A percentile compares a stretch with the other conserved stretches of the same genome.
These are phyloP conservation scores for Symbiodinium pilosum DNA, from an alignment of 73 alveolate genomes.

Conservation along the genomic window DNA sequence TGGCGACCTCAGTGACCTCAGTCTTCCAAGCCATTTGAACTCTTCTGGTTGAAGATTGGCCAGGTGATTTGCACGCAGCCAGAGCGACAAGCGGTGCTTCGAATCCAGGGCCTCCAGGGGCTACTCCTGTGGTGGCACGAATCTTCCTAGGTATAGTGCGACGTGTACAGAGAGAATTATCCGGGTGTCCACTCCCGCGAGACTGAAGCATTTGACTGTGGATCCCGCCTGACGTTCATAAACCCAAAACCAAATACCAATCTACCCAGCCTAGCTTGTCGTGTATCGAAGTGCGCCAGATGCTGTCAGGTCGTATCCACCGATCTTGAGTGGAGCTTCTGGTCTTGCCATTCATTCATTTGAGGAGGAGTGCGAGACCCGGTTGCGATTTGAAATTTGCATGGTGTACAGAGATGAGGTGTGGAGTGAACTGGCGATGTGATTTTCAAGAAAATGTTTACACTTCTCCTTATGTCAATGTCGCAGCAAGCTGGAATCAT, in stretches of 20 bases:
- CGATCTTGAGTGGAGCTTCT: not conserved
- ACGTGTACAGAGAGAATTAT: not conserved
- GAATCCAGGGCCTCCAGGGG: conserved; percentile 20
- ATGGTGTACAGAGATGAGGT: not conserved
- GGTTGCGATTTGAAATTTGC: conserved; percentile 12
- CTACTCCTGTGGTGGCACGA: conserved; percentile 17
- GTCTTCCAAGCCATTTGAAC: not conserved
- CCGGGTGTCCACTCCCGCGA: conserved; percentile 2
- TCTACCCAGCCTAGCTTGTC: too few relatives aligned
- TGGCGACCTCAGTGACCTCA: not conserved
- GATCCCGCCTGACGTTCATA: not conserved
- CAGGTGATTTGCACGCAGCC: not conserved
- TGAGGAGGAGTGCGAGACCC: conserved; percentile 12
- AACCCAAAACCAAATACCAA: too few relatives aligned
- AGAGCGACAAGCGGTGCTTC: not conserved
- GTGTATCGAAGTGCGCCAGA: too few relatives aligned
- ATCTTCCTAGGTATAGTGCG: conserved; percentile 13
- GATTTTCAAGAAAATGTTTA: not conserved
- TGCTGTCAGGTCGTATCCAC: not conserved
- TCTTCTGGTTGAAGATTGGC: not conserved
- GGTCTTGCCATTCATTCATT: not conserved
- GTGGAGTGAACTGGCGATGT: not conserved
- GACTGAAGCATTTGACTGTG: conserved; percentile 5
- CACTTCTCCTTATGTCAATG: not conserved
- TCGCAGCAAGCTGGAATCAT: too few relatives aligned